Conservation (phyloP, 2,329 filamentous ascomycete genomes). For the Colletotrichum sp. region DNA sequence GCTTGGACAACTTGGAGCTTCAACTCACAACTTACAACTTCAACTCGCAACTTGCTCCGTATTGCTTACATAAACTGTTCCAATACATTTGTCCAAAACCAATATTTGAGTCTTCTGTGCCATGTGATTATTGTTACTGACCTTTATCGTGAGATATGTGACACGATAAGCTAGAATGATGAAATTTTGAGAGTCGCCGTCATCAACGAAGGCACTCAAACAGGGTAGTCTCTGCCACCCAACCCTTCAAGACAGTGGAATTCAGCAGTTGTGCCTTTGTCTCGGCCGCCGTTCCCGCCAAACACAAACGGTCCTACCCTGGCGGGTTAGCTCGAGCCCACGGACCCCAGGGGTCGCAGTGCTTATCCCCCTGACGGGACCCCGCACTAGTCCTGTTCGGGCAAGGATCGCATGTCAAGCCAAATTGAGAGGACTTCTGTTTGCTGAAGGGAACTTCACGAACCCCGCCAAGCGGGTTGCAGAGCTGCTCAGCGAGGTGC, state of each 20-base stretch:
- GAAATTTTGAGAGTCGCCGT: accelerated
- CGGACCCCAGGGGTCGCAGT: not conserved
- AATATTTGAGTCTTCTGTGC: not conserved
- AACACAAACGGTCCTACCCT: not conserved
- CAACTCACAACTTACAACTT: not conserved
- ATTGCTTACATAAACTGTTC: not conserved
- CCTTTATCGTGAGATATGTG: not conserved
- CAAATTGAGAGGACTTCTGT: slow-evolving; percentile 11
- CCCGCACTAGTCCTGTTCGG: slow-evolving; percentile 12
- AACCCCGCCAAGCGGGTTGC: slow-evolving; percentile 7
- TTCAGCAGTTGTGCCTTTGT: not conserved
- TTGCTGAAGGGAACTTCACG: slow-evolving; percentile 10
- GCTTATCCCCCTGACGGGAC: not conserved
- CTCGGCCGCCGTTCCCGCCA: not conserved
- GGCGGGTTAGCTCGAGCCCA: not conserved
- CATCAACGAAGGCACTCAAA: not conserved
- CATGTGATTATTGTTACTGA: not conserved
- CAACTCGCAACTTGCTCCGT: not conserved
- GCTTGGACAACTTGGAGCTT: not conserved
- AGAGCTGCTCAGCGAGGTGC: not conserved
- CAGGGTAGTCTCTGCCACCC: not conserved
- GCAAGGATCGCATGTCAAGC: not conserved
- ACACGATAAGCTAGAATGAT: not conserved
- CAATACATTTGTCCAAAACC: not conserved
- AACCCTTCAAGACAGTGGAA: not conserved